phyloP scores from a whole-genome alignment of 805 yeast genomes.

The Ogataea trehaloabstinens region DNA sequence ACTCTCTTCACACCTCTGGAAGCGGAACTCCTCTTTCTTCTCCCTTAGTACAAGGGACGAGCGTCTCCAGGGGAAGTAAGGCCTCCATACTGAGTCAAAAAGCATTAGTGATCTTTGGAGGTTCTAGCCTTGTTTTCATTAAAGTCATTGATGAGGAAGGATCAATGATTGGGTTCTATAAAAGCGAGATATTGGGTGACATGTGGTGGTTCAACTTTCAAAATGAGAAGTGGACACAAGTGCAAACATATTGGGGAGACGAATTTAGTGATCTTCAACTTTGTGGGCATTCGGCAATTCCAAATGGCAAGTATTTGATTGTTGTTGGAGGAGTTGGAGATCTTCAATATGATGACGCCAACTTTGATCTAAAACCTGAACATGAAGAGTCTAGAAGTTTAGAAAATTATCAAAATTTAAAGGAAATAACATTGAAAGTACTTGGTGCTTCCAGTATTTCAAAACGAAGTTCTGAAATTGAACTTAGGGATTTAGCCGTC shows the following conservation, averaged over 20 bases:
- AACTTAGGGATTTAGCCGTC: not conserved
- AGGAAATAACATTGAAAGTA: not conserved
- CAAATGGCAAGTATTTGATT: slow-evolving; percentile 20
- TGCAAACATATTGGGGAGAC: slow-evolving; percentile 16
- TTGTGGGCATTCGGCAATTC: slow-evolving; percentile 27
- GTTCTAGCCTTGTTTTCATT: slow-evolving; percentile 28
- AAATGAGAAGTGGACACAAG: slow-evolving; percentile 39
- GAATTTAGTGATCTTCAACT: slow-evolving; percentile 10
- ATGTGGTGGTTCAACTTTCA: slow-evolving; percentile 50
- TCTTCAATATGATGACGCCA: slow-evolving; percentile 8
- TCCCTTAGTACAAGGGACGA: slow-evolving; percentile 7
- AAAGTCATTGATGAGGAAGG: slow-evolving; percentile 22
- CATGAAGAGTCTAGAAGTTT: not conserved
- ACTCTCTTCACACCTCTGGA: not conserved
- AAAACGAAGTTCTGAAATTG: not conserved
- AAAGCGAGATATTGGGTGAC: slow-evolving; percentile 40
- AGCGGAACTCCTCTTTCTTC: slow-evolving; percentile 14
- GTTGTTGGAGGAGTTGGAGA: slow-evolving; percentile 26
- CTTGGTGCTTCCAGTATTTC: not conserved
- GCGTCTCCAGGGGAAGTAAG: not conserved
- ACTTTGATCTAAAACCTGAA: slow-evolving; percentile 3
- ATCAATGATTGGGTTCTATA: slow-evolving; percentile 15
- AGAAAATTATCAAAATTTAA: not conserved
- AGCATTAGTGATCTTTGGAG: slow-evolving; percentile 31
- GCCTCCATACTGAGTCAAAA: slow-evolving; percentile 12